Conservation (phyloP, 352 stramenopile species). For the Pythium utonaiense region DNA sequence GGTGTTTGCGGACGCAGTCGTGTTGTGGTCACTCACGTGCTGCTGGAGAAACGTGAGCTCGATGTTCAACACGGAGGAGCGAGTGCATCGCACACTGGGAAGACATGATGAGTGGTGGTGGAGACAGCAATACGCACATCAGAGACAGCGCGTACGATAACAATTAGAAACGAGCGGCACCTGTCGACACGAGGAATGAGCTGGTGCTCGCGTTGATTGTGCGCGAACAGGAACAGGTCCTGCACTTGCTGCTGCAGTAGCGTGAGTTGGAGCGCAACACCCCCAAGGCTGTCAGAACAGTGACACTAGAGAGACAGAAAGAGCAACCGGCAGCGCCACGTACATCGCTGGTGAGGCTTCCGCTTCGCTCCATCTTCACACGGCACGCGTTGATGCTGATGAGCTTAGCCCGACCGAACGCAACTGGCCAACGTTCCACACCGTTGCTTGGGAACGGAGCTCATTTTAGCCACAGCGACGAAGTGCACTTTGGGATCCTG, state of each 20-base stretch:
- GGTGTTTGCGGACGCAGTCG: no score
- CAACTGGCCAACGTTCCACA: background rate
- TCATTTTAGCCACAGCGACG: background rate
- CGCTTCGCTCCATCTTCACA: background rate
- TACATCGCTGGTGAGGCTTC: slow-evolving; percentile 9
- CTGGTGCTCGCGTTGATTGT: slow-evolving; percentile 43
- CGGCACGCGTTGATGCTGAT: background rate
- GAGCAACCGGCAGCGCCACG: background rate
- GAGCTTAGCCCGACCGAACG: background rate
- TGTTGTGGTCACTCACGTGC: slow-evolving; percentile 9
- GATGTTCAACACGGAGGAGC: slow-evolving; percentile 10
- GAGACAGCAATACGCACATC: background rate
- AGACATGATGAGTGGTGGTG: no score
- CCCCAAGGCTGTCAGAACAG: background rate
- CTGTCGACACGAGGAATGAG: slow-evolving; percentile 57
- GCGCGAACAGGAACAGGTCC: slow-evolving; percentile 48
- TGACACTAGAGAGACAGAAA: background rate
- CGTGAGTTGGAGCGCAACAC: background rate
- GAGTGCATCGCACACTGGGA: slow-evolving; percentile 21
- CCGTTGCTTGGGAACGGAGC: background rate
- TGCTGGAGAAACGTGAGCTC: slow-evolving; percentile 15
- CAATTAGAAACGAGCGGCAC: slow-evolving; percentile 20
- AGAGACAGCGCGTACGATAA: no score
- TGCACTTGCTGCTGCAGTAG: slow-evolving; percentile 58
- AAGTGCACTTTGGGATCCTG: background rate